Evolutionary conservation across 805 yeast species (phyloP).

Genomic region (Debaryomyces prosopidis): DNA sequence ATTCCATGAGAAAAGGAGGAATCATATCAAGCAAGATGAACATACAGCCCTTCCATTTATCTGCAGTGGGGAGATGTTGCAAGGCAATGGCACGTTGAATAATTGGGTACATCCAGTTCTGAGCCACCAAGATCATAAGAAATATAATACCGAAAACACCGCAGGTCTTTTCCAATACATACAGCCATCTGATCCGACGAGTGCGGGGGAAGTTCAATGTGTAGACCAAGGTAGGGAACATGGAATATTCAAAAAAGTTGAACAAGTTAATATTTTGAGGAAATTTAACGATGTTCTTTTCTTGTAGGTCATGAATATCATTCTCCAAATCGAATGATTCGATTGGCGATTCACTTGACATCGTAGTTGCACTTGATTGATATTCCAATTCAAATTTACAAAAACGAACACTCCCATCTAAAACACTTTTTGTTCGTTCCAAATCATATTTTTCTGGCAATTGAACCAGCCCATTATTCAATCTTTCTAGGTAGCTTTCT

Average conservation of each 20-base stretch:
- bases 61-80: slow-evolving; percentile 47
- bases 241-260: slow-evolving; percentile 75
- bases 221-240: slow-evolving; percentile 89
- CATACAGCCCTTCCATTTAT: slow-evolving; percentile 51
- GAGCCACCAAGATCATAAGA: slow-evolving; percentile 80
- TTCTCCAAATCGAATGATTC: slow-evolving; percentile 9
- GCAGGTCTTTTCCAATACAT: slow-evolving; percentile 63
- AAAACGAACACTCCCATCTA: slow-evolving; percentile 57
- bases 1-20: slow-evolving; percentile 77
- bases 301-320: slow-evolving; percentile 8
- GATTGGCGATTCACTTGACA: slow-evolving; percentile 8
- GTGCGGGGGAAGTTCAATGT: slow-evolving; percentile 84
- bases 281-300: slow-evolving; percentile 39
- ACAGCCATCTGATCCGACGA: slow-evolving; percentile 62
- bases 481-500: slow-evolving; percentile 40
- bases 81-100: slow-evolving; percentile 60
- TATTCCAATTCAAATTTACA: slow-evolving; percentile 70
- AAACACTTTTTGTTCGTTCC: slow-evolving; percentile 24
- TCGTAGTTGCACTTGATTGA: slow-evolving; percentile 43
- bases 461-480: slow-evolving; percentile 25
- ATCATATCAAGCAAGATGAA: slow-evolving; percentile 67
- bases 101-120: slow-evolving; percentile 71
- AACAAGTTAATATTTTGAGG: slow-evolving; percentile 68
- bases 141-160: slow-evolving; percentile 88
- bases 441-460: slow-evolving; percentile 24